Conservation (phyloP, 106 monocot genomes). For the Vanilla planifolia region DNA sequence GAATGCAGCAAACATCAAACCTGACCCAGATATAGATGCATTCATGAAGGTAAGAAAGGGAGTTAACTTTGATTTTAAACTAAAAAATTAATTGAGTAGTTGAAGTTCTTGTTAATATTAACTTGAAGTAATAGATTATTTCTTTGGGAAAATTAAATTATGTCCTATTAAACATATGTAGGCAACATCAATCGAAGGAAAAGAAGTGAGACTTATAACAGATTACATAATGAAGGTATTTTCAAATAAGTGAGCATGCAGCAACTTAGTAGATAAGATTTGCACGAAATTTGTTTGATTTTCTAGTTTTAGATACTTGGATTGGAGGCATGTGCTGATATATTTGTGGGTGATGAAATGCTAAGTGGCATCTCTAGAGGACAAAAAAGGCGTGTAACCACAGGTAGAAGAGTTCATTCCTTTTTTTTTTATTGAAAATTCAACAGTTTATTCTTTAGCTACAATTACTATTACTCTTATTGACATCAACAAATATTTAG, state of each 20-base stretch:
- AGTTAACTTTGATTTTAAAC: too few species aligned
- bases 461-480: not conserved
- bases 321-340: slow-evolving; percentile 18
- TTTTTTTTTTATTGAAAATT: not conserved
- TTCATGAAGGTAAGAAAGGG: slow-evolving; percentile 77
- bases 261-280: too few species aligned
- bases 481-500: not conserved
- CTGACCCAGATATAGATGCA: slow-evolving; percentile 59
- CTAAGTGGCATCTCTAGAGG: slow-evolving; percentile 11
- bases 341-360: slow-evolving; percentile 7
- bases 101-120: not conserved
- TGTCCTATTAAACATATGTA: not conserved
- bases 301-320: slow-evolving; percentile 12
- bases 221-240: slow-evolving; percentile 63
- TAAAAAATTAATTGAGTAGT: too few species aligned
- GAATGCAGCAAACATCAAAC: slow-evolving; percentile 67
- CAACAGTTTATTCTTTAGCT: not conserved
- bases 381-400: slow-evolving; percentile 13
- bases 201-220: slow-evolving; percentile 32
- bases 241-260: too few species aligned
- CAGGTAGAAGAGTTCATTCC: not conserved
- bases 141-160: too few species aligned
- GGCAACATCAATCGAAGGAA: slow-evolving; percentile 41
- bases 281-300: not conserved
- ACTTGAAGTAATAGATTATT: not conserved